These are phyloP conservation scores for Bassia scoparia DNA, from an alignment of 148 eudicot species.

Conservation along the genomic window DNA sequence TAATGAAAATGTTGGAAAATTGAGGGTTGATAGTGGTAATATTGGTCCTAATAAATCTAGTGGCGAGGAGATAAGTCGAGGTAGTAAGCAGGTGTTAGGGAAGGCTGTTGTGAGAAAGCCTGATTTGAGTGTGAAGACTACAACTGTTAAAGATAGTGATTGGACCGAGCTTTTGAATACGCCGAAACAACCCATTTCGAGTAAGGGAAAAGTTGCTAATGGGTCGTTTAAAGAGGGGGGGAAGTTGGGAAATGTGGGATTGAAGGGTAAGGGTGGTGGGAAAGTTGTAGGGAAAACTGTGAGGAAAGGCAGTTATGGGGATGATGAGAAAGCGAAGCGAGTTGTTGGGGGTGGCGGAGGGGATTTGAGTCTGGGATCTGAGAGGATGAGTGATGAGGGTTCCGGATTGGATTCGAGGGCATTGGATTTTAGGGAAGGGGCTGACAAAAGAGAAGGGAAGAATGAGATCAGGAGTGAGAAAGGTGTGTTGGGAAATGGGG, in stretches of 20 bases:
- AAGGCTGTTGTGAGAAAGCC: constrained; percentile 32
- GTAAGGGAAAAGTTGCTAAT: constrained; percentile 21
- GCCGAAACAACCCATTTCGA: constrained; percentile 39
- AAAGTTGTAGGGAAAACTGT: constrained; percentile 28
- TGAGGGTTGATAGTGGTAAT: constrained; percentile 17
- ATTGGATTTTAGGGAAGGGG: constrained; percentile 27
- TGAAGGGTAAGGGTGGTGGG: constrained; percentile 36
- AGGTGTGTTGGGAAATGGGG: constrained; percentile 14
- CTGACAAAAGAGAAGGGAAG: constrained; percentile 20
- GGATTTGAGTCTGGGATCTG: constrained; percentile 35
- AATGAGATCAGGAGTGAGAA: constrained; percentile 23
- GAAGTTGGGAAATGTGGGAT: constrained; percentile 35
- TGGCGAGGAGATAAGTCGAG: constrained; percentile 16
- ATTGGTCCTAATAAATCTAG: constrained; percentile 8
- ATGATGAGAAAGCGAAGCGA: constrained; percentile 26
- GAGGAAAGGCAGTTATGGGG: constrained; percentile 36
- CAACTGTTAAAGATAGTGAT: constrained; percentile 65
- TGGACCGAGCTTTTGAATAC: constrained; percentile 85
- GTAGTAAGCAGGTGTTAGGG: constrained; percentile 9
- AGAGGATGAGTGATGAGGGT: constrained; percentile 24
- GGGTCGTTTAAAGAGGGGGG: constrained; percentile 39
- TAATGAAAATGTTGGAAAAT: constrained; percentile 32
- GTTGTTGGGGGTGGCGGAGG: constrained; percentile 27
- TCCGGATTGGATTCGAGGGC: constrained; percentile 29
- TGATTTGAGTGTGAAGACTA: constrained; percentile 30